Base-by-base conservation (phyloP, 2,329 filamentous ascomycete species). In the Phyllosticta capitalensis region DNA sequence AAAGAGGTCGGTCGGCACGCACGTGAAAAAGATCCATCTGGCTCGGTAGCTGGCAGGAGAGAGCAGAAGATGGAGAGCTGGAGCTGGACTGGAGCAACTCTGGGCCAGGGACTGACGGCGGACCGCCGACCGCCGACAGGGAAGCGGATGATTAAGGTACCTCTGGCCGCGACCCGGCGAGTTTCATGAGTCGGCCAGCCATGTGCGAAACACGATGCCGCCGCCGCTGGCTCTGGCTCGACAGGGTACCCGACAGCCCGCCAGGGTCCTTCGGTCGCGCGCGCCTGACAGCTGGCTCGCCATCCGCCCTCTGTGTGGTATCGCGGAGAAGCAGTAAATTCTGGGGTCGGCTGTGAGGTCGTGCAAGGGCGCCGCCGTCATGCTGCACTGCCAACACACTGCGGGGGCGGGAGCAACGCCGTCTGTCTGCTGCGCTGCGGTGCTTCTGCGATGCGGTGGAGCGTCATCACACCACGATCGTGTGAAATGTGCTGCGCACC, bases 391-490 rank as follows among this genome's bases (percentile, higher is more conserved):
- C 38, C 38, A 45, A 14, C 38, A 19, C 38, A 45, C 17, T 45
- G 38, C 38, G 38, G 38, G 38, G 14, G 14, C 38, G 38, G 38
- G 17, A 45, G 38, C 38, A 14, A n/a, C 17, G 38, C 38, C 38
- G 38, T 45, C 1, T 38, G 30, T 38, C 17, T 45, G 38, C 33
- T 17, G 33, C 12, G 33, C 1, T 45, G 33, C 6, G 33, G 12
- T 45, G 33, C 12, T 45, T 45, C 33, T 45, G 33, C 33, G 14
- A 14, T n/a, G 33, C 33, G 14, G 14, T 52, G 56, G 22, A 54
- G 56, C 56, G 30, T 6, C 19, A 50, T 60, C 58, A 60, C 54
- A 56, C 58, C 54, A 60, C 48, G 21, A 33, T 53, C 54, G 38
- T 45, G 38, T n/a, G 38, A 45, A 45, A 45, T n/a, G 17, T 45